A percentile compares a stretch with the other conserved stretches of the same genome.
phyloP scores from a whole-genome alignment of 257 asterid species.

The Solanum etuberosum region DNA sequence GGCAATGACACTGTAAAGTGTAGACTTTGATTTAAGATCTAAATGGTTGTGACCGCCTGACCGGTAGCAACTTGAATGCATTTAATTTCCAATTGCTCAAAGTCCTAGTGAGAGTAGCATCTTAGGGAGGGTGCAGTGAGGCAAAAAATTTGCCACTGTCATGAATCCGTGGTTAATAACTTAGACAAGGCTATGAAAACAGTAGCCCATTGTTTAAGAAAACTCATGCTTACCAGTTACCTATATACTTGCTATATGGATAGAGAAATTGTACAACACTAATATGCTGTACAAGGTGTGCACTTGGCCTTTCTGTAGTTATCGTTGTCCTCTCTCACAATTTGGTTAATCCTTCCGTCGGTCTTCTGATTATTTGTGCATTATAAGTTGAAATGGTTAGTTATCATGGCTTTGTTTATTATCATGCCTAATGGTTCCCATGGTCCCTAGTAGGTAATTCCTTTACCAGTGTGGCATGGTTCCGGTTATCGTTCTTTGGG shows the following conservation, averaged over 20 bases:
- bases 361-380: background rate
- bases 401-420: background rate
- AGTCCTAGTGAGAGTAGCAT: background rate
- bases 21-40: background rate
- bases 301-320: background rate
- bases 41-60: background rate
- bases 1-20: background rate
- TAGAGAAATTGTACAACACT: background rate
- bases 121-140: background rate
- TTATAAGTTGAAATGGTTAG: background rate
- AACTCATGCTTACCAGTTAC: background rate
- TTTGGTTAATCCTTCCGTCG: background rate
- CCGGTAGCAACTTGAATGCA: background rate
- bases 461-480: constrained; percentile 98
- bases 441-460: constrained; percentile 50
- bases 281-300: background rate
- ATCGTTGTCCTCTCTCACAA: background rate
- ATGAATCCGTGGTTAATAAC: background rate
- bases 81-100: background rate
- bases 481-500: constrained; percentile 81
- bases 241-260: background rate
- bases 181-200: background rate
- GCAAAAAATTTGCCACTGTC: background rate
- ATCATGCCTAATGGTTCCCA: background rate
- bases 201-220: background rate